Base-by-base conservation (phyloP, 495 filamentous ascomycete species). In the Polyplosphaeria fusca region DNA sequence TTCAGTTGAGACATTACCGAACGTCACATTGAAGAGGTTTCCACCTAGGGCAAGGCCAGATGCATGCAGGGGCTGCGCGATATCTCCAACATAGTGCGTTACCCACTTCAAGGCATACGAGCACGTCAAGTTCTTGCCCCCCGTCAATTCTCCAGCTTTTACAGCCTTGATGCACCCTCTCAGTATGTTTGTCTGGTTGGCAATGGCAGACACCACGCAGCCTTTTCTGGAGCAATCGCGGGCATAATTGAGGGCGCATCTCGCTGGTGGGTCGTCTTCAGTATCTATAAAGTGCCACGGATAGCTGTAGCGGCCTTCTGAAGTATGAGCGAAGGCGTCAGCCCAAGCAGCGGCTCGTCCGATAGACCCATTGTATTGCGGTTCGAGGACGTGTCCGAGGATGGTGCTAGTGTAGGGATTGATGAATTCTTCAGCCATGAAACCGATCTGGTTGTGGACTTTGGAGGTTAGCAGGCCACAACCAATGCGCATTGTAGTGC, bases 361-460 rank as follows among this genome's bases (percentile, higher is more conserved):
- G 14, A 71, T 68, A 11, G 67, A 68, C 11, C 67, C 65, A 20
- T 64, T 60, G 49, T 69, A 67, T 27, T 65, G 42, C 26, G 68
- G 67, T 49, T 68, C 68, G 26, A 71, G 67, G 23, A 71, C 61
- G n/a, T 68, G 42, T 47, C 50, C 39, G 27, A 71, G 48, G 23
- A 68, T 44, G 46, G 40, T 51, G 43, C 50, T 59, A 9, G 68
- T 64, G 35, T 52, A 56, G 28, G 61, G 55, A 16, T 49, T 57
- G 20, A 71, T 67, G 57, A 69, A 68, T 12, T 51, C 63, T 39
- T 71, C 68, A 20, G 68, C 67, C 55, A 67, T 63, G 45, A 65
- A 70, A 19, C 64, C 68, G 20, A 70, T 69, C 47, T 70, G 68
- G 39, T 70, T 66, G 56, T 70, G 68, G 1, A 70, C 68, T 55